phyloP scores from a whole-genome alignment of 352 stramenopile species.

The Phytophthora constricta region DNA sequence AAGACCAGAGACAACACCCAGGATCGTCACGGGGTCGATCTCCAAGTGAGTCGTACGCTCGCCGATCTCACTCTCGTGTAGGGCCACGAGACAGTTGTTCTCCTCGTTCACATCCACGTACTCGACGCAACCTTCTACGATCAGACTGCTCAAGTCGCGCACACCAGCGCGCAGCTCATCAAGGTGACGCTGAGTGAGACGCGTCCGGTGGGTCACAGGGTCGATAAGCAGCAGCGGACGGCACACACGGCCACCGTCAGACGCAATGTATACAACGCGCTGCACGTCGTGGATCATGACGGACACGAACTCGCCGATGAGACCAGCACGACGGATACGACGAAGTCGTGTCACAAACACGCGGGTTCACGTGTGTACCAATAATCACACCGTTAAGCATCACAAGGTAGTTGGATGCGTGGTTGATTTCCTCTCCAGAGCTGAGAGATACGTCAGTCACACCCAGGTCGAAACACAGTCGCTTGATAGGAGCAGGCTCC shows the following conservation, averaged over 20 bases:
- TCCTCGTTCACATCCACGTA: constrained; percentile 99
- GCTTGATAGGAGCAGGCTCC: constrained; percentile 93
- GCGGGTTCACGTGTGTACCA: constrained; percentile 94
- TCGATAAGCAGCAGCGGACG: constrained; percentile 96
- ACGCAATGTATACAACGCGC: constrained; percentile 98
- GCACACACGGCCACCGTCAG: constrained; percentile 98
- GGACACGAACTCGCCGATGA: constrained; percentile 97
- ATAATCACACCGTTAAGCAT: constrained; percentile 99
- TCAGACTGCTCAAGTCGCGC: constrained; percentile 83
- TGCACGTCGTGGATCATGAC: constrained; percentile 99
- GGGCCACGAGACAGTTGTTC: constrained; percentile 99
- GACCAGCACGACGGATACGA: constrained; percentile 81
- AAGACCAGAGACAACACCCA: constrained; percentile 98
- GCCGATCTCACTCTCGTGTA: constrained; percentile 94
- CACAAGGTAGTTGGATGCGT: constrained; percentile 94
- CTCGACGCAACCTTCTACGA: constrained; percentile 97
- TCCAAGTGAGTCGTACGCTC: constrained; percentile 98
- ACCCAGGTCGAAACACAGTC: constrained; percentile 96
- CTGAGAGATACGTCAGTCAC: constrained; percentile 97
- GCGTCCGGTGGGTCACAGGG: constrained; percentile 87
- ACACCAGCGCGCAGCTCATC: constrained; percentile 88
- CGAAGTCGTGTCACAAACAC: constrained; percentile 89
- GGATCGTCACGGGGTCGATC: constrained; percentile 99
- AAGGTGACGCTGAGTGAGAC: constrained; percentile 95
- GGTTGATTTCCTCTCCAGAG: constrained; percentile 97